Base-by-base conservation (phyloP, 1,284 basidiomycete genomes). In the Hymenochaete sp. region DNA sequence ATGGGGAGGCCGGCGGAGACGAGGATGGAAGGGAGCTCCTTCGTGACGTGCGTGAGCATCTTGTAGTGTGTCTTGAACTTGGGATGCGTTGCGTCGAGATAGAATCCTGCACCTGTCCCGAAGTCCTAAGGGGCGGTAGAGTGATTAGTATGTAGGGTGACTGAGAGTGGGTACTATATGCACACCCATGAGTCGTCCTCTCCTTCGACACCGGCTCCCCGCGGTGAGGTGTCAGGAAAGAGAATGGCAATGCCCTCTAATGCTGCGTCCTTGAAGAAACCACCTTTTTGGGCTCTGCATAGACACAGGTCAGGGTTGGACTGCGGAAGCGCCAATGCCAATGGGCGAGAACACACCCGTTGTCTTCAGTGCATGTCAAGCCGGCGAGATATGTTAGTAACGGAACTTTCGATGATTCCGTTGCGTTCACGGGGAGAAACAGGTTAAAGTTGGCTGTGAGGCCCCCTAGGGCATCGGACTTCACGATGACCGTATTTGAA, bases 331-430 rank as follows among this genome's bases (percentile, higher is more conserved):
- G 28, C 14, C 9, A 14, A 8, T 18, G 13, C 10, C 3, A 9
- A 24, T 11, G 33, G 10, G 11, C 28, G 10, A 9, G 9, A 22
- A 56, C 73, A 48, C 57, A 86, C 84, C 82, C 95, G 49, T 90
- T 98, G 62, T 98, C 95, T 62, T 98, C 96, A 11, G 82, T 98
- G 66, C 96, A 98, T 1, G 90, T 93, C 47, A 99, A 64, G 2
- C 95, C 95, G 2, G 93, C 82, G 38, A 99, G 82, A 64, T 92
- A 98, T 56, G 89, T 76, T 13, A 99, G 70, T 2, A 95, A 68
- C 0, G 93, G 93, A 0, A 84, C 86, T 52, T 85, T 81, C 18
- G 51, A 61, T 57, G 29, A 65, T 56, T 40, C 16, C 4, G 66
- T 55, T 1, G 82, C 75, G 41, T 74, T 72, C 16, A 73, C 70